Conservation (phyloP, 352 stramenopile species). For the Globisporangium irregulare region DNA sequence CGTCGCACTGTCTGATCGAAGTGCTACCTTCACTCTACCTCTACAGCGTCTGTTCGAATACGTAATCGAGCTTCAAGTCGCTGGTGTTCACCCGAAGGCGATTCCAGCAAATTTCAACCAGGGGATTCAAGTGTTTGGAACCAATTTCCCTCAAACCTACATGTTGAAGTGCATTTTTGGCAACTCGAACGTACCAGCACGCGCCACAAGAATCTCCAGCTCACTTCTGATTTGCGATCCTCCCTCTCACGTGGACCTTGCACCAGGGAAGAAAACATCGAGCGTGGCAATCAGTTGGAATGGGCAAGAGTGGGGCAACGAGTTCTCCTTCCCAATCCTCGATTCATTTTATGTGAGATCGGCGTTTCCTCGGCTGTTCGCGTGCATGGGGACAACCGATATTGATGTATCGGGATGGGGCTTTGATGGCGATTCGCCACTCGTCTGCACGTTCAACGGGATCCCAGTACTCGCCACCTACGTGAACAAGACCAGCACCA, state of each 20-base stretch:
- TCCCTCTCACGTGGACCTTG: not conserved
- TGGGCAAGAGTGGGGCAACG: slow-evolving; percentile 40
- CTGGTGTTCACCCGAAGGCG: slow-evolving; percentile 13
- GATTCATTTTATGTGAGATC: slow-evolving; percentile 24
- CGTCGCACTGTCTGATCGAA: slow-evolving; percentile 25
- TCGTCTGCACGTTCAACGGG: slow-evolving; percentile 40
- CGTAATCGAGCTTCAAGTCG: slow-evolving; percentile 20
- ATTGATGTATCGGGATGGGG: slow-evolving; percentile 32
- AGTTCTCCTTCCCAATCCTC: slow-evolving; percentile 14
- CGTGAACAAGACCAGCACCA: slow-evolving; percentile 29
- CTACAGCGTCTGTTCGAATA: slow-evolving; percentile 34
- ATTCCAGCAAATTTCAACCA: slow-evolving; percentile 40
- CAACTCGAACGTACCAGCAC: not conserved
- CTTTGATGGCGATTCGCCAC: slow-evolving; percentile 26
- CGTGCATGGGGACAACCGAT: slow-evolving; percentile 16
- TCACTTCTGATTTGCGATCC: slow-evolving; percentile 30
- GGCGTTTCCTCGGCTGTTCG: slow-evolving; percentile 24
- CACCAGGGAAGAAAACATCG: not conserved
- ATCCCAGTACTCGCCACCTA: slow-evolving; percentile 26
- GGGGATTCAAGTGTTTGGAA: slow-evolving; percentile 26
- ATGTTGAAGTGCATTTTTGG: slow-evolving; percentile 28
- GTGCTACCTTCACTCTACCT: slow-evolving; percentile 19
- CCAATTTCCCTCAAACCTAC: slow-evolving; percentile 21
- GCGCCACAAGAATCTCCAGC: slow-evolving; percentile 24
- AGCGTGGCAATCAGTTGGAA: slow-evolving; percentile 42